Percentiles rank a stretch among this genome's conserved stretches.
These are phyloP conservation scores for Pythium vanterpoolii DNA, from an alignment of 352 stramenopile genomes.

Conservation along the genomic window DNA sequence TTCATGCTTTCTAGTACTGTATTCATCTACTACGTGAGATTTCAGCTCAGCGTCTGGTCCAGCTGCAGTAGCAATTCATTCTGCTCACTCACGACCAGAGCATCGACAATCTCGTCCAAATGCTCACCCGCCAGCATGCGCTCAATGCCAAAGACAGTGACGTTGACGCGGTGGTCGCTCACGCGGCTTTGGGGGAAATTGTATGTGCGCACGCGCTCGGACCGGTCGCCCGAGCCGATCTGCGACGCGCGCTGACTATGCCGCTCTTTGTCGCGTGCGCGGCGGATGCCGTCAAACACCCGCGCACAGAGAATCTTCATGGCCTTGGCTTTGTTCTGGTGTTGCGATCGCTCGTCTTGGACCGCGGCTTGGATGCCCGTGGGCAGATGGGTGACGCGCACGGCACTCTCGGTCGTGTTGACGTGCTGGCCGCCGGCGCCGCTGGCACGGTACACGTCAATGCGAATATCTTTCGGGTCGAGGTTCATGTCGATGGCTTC, in stretches of 20 bases:
- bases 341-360: conserved; percentile 96
- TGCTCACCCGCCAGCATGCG: conserved; percentile 86
- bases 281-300: conserved; percentile 94
- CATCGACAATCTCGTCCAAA: conserved; percentile 89
- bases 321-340: conserved; percentile 98
- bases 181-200: conserved; percentile 97
- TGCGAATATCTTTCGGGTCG: conserved; percentile 94
- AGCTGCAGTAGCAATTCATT: conserved; percentile 73
- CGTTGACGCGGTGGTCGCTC: conserved; percentile 93
- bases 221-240: conserved; percentile 94
- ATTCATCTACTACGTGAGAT: no score
- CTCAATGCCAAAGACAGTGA: conserved; percentile 88
- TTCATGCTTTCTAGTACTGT: no score
- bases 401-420: conserved; percentile 98
- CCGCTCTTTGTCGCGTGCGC: conserved; percentile 48
- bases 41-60: conserved; percentile 29
- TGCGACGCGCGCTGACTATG: conserved; percentile 76
- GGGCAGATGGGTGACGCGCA: conserved; percentile 96
- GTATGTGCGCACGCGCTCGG: conserved; percentile 98
- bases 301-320: conserved; percentile 96
- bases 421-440: conserved; percentile 98
- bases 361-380: conserved; percentile 89
- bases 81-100: conserved; percentile 74
- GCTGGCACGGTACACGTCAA: conserved; percentile 96
- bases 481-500: conserved; percentile 88